Percentiles rank a stretch among this genome's conserved stretches.
These are phyloP conservation scores for Lipomyces orientalis DNA, from an alignment of 805 yeast genomes.

Conservation along the genomic window DNA sequence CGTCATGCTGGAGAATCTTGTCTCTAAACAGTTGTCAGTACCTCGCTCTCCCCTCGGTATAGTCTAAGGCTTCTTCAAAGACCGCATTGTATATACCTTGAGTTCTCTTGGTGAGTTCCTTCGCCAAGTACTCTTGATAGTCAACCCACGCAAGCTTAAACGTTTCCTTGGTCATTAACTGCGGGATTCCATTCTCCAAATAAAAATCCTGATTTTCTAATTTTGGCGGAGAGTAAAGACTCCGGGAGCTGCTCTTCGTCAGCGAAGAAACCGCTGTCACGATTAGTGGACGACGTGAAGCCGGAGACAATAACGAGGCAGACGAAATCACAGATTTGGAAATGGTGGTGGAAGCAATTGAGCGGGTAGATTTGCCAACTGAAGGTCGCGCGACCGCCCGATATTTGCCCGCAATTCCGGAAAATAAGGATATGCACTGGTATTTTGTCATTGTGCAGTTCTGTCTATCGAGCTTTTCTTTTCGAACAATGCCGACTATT, in stretches of 20 bases:
- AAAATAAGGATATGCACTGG: neutral
- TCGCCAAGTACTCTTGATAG: constrained; percentile 66
- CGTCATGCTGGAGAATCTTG: constrained; percentile 31
- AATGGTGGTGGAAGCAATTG: neutral
- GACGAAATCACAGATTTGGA: neutral
- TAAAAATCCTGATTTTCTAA: constrained; percentile 53
- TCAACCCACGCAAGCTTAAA: constrained; percentile 80
- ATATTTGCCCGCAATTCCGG: neutral
- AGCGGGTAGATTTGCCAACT: neutral
- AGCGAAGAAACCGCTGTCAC: neutral
- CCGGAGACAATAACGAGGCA: neutral
- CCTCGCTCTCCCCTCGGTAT: neutral
- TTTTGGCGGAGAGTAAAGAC: constrained; percentile 68
- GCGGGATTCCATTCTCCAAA: constrained; percentile 59
- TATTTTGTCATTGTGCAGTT: neutral
- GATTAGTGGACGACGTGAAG: neutral
- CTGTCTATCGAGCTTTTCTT: neutral
- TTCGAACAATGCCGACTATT: neutral
- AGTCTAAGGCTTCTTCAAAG: too few species aligned
- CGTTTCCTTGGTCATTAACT: constrained; percentile 68
- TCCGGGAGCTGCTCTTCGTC: constrained; percentile 35
- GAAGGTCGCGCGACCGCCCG: neutral
- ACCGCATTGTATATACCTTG: constrained; percentile 42
- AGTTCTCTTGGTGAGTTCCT: constrained; percentile 34
- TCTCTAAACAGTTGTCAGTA: constrained; percentile 11